These are phyloP conservation scores for Drosera capensis DNA, from an alignment of 148 eudicot species.

Conservation along the genomic window DNA sequence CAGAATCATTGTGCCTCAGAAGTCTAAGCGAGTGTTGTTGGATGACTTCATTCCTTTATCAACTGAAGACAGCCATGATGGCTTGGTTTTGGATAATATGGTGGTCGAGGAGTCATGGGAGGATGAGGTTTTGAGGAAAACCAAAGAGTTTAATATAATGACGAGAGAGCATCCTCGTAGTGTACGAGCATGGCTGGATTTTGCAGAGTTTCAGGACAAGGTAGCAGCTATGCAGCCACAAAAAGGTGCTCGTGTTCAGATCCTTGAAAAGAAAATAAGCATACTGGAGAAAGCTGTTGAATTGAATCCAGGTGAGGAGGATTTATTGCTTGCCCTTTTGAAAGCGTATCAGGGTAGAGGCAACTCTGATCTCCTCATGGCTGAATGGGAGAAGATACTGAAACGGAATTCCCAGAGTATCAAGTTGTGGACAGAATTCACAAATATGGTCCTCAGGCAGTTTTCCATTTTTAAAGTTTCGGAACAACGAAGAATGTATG, in stretches of 20 bases:
- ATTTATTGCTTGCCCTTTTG: conserved; percentile 53
- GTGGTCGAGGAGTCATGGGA: conserved; percentile 91
- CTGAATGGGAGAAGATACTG: conserved; percentile 86
- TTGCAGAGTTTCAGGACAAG: conserved; percentile 85
- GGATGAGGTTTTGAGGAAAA: conserved; percentile 73
- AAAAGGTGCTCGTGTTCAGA: conserved; percentile 88
- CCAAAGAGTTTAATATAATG: conserved; percentile 76
- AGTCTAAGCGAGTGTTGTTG: conserved; percentile 8
- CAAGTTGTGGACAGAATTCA: conserved; percentile 78
- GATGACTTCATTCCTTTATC: conserved; percentile 49
- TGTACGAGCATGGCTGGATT: conserved; percentile 59
- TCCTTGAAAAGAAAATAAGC: conserved; percentile 90
- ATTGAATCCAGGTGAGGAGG: conserved; percentile 79
- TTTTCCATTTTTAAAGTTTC: conserved; percentile 87
- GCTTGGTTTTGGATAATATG: conserved; percentile 12
- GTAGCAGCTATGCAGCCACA: conserved; percentile 79
- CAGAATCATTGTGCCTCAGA: conserved; percentile 34
- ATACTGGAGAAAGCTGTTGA: conserved; percentile 90
- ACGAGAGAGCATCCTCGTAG: conserved; percentile 76
- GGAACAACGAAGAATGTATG: conserved; percentile 69
- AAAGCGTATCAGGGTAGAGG: conserved; percentile 71
- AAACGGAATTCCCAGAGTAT: conserved; percentile 56
- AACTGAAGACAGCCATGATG: conserved; percentile 22
- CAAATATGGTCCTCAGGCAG: conserved; percentile 58
- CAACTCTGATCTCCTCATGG: conserved; percentile 48